Percentiles rank a stretch among this genome's conserved stretches.
phyloP scores from a whole-genome alignment of 345 rosid species.

The Anacardium occidentale region DNA sequence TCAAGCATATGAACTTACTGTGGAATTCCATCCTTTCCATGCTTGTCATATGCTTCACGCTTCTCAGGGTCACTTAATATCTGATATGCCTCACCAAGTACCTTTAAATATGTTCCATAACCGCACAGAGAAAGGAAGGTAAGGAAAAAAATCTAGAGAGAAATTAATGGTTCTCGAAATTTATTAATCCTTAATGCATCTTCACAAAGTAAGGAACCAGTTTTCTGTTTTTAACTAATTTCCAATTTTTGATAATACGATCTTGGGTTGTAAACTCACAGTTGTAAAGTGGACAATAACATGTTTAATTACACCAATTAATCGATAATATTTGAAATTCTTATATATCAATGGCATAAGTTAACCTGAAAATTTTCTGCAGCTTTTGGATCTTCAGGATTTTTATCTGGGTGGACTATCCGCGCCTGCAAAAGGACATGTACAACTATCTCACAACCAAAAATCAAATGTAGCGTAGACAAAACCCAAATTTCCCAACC shows the following conservation, averaged over 20 bases:
- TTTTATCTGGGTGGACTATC: slow-evolving; percentile 94
- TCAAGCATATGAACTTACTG: slow-evolving; percentile 51
- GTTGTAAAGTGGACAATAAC: background rate
- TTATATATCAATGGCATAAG: background rate
- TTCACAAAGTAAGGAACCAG: background rate
- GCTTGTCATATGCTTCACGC: slow-evolving; percentile 77
- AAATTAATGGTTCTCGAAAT: background rate
- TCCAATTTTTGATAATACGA: background rate
- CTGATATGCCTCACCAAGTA: slow-evolving; percentile 94
- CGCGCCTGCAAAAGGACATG: slow-evolving; percentile 57
- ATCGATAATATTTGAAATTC: background rate
- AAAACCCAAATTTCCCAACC: background rate
- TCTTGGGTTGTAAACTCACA: background rate
- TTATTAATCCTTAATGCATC: background rate
- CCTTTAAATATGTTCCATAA: slow-evolving; percentile 41
- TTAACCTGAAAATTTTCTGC: slow-evolving; percentile 87
- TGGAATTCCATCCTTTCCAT: slow-evolving; percentile 75
- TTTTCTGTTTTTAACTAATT: background rate
- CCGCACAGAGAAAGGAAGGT: slow-evolving; percentile 18
- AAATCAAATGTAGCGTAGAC: background rate
- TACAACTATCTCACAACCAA: background rate
- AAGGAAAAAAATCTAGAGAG: background rate
- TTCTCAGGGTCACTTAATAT: slow-evolving; percentile 86
- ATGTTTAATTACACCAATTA: background rate
- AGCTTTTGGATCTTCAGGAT: slow-evolving; percentile 85